Conservation (phyloP, 2,329 filamentous ascomycete species). For the Cytospora piceicola region DNA sequence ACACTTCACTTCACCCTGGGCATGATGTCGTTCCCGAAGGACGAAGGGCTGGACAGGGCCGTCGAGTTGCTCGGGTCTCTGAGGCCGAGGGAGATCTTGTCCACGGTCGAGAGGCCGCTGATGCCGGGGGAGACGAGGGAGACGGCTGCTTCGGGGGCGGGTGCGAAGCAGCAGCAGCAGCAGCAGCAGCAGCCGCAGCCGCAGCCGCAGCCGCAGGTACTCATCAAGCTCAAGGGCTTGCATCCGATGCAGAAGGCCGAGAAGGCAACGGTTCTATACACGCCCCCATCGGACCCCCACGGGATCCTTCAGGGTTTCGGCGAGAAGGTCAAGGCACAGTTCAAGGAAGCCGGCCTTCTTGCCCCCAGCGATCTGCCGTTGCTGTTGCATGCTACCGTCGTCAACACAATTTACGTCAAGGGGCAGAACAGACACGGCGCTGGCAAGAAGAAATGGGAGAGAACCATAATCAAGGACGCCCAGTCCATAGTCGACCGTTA, state of each 20-base stretch:
- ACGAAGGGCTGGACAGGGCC: constrained; percentile 49
- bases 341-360: constrained; percentile 61
- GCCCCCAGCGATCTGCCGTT: constrained; percentile 64
- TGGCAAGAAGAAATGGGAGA: constrained; percentile 35
- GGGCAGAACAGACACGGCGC: constrained; percentile 37
- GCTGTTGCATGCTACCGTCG: constrained; percentile 79
- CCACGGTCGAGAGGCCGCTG: constrained; percentile 32
- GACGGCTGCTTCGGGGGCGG: constrained; percentile 17
- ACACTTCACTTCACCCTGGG: constrained; percentile 87
- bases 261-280: constrained; percentile 68
- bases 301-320: constrained; percentile 61
- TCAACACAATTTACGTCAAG: constrained; percentile 82
- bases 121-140: constrained; percentile 20
- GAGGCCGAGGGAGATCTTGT: constrained; percentile 46
- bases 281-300: constrained; percentile 58
- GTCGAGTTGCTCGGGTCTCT: constrained; percentile 45
- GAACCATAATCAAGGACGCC: constrained; percentile 57
- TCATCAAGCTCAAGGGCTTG: constrained; percentile 58
- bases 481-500: constrained; percentile 61
- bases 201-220: constrained; percentile 36
- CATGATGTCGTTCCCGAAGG: constrained; percentile 72
- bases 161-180: constrained; percentile 13
- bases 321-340: constrained; percentile 55
- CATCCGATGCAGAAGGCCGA: constrained; percentile 61
- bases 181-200: constrained; percentile 24